A percentile compares a stretch with the other conserved stretches of the same genome.
Conservation (phyloP, 2,329 filamentous ascomycete genomes). For the Aspergillus alliaceus region DNA sequence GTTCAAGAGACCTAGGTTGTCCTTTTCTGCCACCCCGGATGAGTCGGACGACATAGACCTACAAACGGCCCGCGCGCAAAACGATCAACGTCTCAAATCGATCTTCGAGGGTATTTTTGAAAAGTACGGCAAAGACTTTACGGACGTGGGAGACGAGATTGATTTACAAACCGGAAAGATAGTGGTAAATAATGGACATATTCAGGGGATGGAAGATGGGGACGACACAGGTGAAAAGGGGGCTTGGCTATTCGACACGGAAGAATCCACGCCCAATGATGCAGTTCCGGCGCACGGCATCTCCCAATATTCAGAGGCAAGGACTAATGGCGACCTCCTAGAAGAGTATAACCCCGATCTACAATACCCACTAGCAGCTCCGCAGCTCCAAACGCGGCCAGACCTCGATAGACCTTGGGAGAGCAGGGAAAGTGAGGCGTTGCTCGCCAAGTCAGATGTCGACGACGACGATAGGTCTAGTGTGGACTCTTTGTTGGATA, state of each 20-base stretch:
- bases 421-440: conserved; percentile 5
- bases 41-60: conserved; percentile 52
- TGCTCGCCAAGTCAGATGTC: conserved; percentile 11
- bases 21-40: conserved; percentile 22
- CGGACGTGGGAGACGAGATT: conserved; percentile 82
- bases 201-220: conserved; percentile 50
- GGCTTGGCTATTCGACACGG: conserved; percentile 10
- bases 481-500: conserved; percentile 24
- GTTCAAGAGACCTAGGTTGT: conserved; percentile 61
- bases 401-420: neutral
- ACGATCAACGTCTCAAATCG: conserved; percentile 73
- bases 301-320: conserved; percentile 4
- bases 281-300: neutral
- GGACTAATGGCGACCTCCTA: conserved; percentile 2
- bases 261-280: neutral
- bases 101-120: conserved; percentile 85
- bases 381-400: conserved; percentile 8
- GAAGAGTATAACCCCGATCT: conserved; percentile 5
- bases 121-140: conserved; percentile 83
- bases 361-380: conserved; percentile 6
- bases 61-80: conserved; percentile 62
- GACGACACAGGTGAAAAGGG: conserved; percentile 12
- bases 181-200: conserved; percentile 87
- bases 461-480: conserved; percentile 25
- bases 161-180: conserved; percentile 78